These are phyloP conservation scores for Endocalyx cinctus DNA, from an alignment of 2,329 filamentous ascomycete genomes.

Conservation along the genomic window DNA sequence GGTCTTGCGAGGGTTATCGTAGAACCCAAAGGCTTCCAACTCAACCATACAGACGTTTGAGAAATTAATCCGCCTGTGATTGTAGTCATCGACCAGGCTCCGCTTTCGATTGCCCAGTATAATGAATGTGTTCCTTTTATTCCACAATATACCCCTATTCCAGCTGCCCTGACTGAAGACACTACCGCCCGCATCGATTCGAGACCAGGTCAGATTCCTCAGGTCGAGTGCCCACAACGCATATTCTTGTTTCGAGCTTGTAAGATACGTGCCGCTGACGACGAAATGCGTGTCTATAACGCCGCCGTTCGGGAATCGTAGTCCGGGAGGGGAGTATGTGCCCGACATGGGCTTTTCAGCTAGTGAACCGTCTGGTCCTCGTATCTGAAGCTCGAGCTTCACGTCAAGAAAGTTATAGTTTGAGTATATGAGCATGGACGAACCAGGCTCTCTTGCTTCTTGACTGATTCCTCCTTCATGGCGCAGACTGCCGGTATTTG, in stretches of 20 bases:
- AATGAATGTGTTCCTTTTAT: constrained; percentile 88
- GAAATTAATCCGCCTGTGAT: constrained; percentile 96
- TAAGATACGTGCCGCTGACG: constrained; percentile 94
- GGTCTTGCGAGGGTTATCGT: constrained; percentile 84
- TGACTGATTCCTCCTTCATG: constrained; percentile 45
- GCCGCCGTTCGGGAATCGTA: constrained; percentile 93
- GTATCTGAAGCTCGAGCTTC: constrained; percentile 88
- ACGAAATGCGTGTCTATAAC: constrained; percentile 96
- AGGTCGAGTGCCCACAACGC: constrained; percentile 93
- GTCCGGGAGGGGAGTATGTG: constrained; percentile 79
- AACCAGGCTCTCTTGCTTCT: constrained; percentile 53
- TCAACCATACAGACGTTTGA: constrained; percentile 96
- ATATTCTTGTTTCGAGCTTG: constrained; percentile 97
- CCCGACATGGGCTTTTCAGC: constrained; percentile 87
- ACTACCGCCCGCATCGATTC: constrained; percentile 89
- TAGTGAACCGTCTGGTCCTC: constrained; percentile 76
- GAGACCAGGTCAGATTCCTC: constrained; percentile 83
- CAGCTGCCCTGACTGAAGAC: constrained; percentile 97
- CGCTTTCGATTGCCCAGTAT: constrained; percentile 91
- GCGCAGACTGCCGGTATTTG: constrained; percentile 38
- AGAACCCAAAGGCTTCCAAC: constrained; percentile 92
- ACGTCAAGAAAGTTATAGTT: constrained; percentile 99
- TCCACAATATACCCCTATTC: constrained; percentile 94
- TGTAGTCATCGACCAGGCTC: constrained; percentile 95
- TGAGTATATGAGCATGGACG: constrained; percentile 92